phyloP scores from a whole-genome alignment of 345 rosid species.

The Leavenworthia alabamica region DNA sequence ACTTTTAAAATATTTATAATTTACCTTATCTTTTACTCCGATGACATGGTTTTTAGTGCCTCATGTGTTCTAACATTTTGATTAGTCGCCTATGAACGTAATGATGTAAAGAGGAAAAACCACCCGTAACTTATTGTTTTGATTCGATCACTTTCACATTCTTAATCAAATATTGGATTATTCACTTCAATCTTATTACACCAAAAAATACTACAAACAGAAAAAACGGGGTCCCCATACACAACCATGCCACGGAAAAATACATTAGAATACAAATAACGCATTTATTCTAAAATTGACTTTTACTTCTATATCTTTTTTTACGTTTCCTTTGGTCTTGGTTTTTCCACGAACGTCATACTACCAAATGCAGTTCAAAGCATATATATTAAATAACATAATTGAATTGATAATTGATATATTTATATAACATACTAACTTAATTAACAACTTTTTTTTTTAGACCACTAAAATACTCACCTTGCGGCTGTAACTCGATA shows the following conservation, averaged over 20 bases:
- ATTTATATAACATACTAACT: not conserved
- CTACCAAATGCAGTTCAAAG: not conserved
- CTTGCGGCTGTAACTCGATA: conserved; percentile 13
- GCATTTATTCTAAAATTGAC: conserved; percentile 21
- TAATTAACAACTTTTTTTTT: not conserved
- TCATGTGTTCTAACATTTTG: no score
- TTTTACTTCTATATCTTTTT: not conserved
- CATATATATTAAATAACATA: not conserved
- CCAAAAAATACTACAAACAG: conserved; percentile 5
- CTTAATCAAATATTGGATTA: conserved; percentile 15
- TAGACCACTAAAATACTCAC: conserved; percentile 1
- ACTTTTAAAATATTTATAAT: no score
- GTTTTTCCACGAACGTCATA: not conserved
- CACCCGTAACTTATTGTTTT: not conserved
- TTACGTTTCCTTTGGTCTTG: not conserved
- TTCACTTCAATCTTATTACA: not conserved
- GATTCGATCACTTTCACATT: conserved; percentile 20
- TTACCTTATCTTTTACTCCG: no score
- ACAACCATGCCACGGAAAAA: not conserved
- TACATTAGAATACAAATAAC: conserved; percentile 20
- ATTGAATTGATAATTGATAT: not conserved
- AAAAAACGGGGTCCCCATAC: conserved; percentile 14
- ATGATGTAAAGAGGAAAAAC: not conserved
- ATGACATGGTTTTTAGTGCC: no score
- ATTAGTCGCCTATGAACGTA: not conserved